Conservation (phyloP, 495 filamentous ascomycete genomes). For the Penicillium malachiteum region DNA sequence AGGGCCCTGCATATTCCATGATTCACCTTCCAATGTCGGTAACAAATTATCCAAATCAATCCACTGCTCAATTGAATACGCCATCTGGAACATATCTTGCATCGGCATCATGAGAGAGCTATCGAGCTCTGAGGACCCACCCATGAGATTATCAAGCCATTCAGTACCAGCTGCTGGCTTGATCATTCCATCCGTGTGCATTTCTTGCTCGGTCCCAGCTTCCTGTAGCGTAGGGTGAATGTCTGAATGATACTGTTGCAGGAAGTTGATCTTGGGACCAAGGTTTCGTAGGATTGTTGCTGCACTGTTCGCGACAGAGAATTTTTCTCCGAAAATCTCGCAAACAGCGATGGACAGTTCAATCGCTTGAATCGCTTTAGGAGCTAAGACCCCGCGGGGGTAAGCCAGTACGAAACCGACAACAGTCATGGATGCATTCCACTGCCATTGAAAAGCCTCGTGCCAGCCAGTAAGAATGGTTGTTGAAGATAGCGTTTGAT, state of each 20-base stretch:
- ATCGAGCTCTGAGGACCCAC: neutral
- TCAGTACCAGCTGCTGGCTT: neutral
- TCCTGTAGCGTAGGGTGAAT: neutral
- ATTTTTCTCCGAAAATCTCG: constrained; percentile 44
- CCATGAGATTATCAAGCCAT: constrained; percentile 5
- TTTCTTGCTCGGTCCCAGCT: neutral
- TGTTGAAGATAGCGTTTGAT: constrained; percentile 47
- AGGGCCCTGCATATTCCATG: neutral
- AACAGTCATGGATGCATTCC: constrained; percentile 51
- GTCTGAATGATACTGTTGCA: constrained; percentile 1
- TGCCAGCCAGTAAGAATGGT: constrained; percentile 48
- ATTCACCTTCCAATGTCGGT: neutral
- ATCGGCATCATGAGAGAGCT: neutral
- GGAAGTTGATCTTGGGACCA: neutral
- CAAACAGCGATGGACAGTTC: constrained; percentile 41
- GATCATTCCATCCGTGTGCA: neutral
- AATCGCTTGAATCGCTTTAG: constrained; percentile 35
- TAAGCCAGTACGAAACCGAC: constrained; percentile 50
- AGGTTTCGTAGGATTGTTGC: constrained; percentile 17
- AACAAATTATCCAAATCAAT: neutral
- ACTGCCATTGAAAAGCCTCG: constrained; percentile 52
- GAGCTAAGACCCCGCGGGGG: constrained; percentile 26
- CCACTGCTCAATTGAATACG: constrained; percentile 4
- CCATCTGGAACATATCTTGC: constrained; percentile 9
- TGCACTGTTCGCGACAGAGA: constrained; percentile 44